phyloP scores from a whole-genome alignment of 2,329 filamentous ascomycete genomes.

The Fusarium poae region DNA sequence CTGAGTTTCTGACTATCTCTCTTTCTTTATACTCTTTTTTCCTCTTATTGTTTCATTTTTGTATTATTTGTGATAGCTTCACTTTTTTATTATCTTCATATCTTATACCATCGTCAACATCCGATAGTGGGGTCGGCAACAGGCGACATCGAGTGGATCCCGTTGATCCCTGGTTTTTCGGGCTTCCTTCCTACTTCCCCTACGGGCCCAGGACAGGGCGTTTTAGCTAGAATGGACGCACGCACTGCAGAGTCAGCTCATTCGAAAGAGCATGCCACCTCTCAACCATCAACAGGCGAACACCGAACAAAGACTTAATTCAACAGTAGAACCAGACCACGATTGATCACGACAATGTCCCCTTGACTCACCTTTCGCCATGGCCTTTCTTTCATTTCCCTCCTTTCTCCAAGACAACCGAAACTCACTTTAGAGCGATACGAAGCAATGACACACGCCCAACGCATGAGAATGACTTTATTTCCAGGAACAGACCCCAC shows the following conservation, averaged over 20 bases:
- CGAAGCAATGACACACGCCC: constrained; percentile 19
- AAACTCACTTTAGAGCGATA: constrained; percentile 20
- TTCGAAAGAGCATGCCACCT: constrained; percentile 46
- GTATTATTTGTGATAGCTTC: constrained; percentile 29
- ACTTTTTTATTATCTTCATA: constrained; percentile 14
- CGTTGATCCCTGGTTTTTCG: constrained; percentile 32
- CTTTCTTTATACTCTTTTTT: neutral
- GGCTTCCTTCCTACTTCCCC: neutral
- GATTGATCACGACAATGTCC: constrained; percentile 34
- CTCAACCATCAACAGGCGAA: constrained; percentile 25
- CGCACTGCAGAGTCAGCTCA: constrained; percentile 37
- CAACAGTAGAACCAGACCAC: constrained; percentile 33
- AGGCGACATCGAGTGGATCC: constrained; percentile 49
- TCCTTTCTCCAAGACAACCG: neutral
- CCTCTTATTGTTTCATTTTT: too few relatives aligned
- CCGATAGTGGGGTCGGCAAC: constrained; percentile 50
- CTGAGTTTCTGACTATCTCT: neutral
- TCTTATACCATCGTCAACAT: constrained; percentile 47
- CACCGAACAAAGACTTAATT: neutral
- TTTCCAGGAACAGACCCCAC: constrained; percentile 34
- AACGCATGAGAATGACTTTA: constrained; percentile 30
- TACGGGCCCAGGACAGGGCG: neutral
- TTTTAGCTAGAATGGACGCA: constrained; percentile 23
- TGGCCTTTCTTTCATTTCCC: neutral
- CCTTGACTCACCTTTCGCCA: constrained; percentile 18